phyloP scores from a whole-genome alignment of 2,329 filamentous ascomycete species.

The Diaporthe sp. region DNA sequence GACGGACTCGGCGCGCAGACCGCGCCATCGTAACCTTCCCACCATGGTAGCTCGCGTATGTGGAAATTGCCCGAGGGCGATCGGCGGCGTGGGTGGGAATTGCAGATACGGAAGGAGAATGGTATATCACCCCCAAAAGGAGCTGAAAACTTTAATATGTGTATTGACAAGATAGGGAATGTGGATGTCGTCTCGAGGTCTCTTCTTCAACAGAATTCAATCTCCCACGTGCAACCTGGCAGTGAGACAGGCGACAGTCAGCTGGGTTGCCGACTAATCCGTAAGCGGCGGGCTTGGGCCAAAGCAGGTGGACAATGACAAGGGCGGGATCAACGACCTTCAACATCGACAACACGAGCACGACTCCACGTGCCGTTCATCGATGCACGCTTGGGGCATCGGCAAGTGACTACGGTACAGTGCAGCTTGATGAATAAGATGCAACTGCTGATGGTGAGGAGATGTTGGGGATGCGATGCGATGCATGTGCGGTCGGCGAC shows the following conservation, averaged over 20 bases:
- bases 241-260: conserved; percentile 26
- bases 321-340: not conserved
- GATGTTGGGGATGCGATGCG: not conserved
- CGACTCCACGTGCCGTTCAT: not conserved
- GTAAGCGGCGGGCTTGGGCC: conserved; percentile 21
- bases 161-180: conserved; percentile 5
- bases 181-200: not conserved
- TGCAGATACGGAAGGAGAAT: not conserved
- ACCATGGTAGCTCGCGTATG: conserved; percentile 4
- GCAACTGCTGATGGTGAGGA: not conserved
- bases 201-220: not conserved
- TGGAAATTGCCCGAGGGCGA: not conserved
- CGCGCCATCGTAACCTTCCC: conserved; percentile 40
- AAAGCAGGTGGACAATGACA: conserved; percentile 7
- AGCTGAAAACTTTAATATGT: not conserved
- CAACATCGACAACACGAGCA: not conserved
- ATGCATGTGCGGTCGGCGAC: not conserved
- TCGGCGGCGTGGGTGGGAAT: not conserved
- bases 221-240: conserved; percentile 20
- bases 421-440: not conserved
- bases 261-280: conserved; percentile 13
- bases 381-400: not conserved
- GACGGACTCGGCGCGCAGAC: conserved; percentile 56
- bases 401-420: not conserved
- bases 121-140: not conserved